phyloP scores from a whole-genome alignment of 164 flowering plant genomes.

The Euptelea pleiosperma region DNA sequence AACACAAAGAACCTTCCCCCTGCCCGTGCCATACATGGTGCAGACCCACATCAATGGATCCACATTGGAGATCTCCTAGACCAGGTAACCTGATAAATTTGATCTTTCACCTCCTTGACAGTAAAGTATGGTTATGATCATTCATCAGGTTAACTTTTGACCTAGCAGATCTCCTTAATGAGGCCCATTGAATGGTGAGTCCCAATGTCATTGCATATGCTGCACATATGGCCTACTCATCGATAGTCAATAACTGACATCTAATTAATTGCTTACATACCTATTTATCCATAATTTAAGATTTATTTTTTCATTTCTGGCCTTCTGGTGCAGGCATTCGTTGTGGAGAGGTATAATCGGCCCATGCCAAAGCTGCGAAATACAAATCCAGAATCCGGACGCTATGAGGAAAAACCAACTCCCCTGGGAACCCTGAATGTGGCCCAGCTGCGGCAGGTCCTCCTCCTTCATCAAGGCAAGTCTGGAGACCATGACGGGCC shows the following conservation, averaged over 20 bases:
- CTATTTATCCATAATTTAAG: background rate
- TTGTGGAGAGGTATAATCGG: conserved; percentile 57
- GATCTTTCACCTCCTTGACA: too few species aligned
- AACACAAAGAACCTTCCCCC: background rate
- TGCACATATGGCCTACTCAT: too few species aligned
- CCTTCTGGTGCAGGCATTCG: conserved; percentile 46
- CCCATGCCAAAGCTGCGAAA: conserved; percentile 84
- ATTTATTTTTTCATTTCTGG: background rate
- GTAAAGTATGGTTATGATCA: too few species aligned
- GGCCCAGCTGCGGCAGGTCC: conserved; percentile 64
- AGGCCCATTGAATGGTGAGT: too few species aligned
- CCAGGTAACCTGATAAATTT: too few species aligned
- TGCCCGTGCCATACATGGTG: background rate
- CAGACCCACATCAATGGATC: too few species aligned
- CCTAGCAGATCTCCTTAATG: too few species aligned
- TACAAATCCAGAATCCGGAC: conserved; percentile 52
- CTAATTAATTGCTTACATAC: too few species aligned
- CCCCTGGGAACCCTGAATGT: conserved; percentile 74
- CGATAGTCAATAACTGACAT: too few species aligned
- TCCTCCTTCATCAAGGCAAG: conserved; percentile 70
- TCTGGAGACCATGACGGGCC: conserved; percentile 70
- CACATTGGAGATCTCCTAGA: too few species aligned
- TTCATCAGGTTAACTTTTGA: too few species aligned
- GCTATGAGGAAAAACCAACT: conserved; percentile 51
- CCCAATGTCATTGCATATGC: too few species aligned